Evolutionary conservation across 257 asterid species (phyloP).

Genomic region (Prunella vulgaris): DNA sequence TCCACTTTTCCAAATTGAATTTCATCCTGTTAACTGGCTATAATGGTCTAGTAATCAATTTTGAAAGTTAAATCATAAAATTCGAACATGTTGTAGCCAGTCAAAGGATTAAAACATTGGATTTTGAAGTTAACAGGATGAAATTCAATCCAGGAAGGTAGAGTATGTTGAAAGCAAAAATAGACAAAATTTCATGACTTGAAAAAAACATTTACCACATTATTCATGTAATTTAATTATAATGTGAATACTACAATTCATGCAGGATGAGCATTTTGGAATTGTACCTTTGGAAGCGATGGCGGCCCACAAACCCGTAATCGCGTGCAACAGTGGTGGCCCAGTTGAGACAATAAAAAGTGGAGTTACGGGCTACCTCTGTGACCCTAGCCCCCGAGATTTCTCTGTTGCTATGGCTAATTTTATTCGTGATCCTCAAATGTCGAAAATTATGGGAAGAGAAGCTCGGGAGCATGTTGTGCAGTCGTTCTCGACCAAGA

Average conservation of each 20-base stretch:
- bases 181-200: too few relatives aligned
- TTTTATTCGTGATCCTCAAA: constrained; percentile 49
- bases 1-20: too few relatives aligned
- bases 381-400: constrained; percentile 64
- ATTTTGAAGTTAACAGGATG: too few relatives aligned
- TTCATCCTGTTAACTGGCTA: too few relatives aligned
- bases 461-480: constrained; percentile 65
- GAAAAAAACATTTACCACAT: too few relatives aligned
- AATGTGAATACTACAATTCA: not conserved
- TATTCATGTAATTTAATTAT: not conserved
- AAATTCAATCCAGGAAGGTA: too few relatives aligned
- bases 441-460: constrained; percentile 67
- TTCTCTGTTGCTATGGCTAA: constrained; percentile 83
- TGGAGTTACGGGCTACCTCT: constrained; percentile 78
- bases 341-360: constrained; percentile 77
- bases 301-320: constrained; percentile 92
- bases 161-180: too few relatives aligned
- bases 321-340: constrained; percentile 94
- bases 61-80: too few relatives aligned
- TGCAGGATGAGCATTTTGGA: constrained; percentile 93
- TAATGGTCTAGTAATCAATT: too few relatives aligned
- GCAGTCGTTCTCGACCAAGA: constrained; percentile 68
- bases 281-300: constrained; percentile 97
- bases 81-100: too few relatives aligned
- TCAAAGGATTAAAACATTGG: too few relatives aligned